Evolutionary conservation across 139 green algal species (phyloP), one percentile per base, ranked within the genome.

Genomic region (Chlamydomonas incerta): DNA sequence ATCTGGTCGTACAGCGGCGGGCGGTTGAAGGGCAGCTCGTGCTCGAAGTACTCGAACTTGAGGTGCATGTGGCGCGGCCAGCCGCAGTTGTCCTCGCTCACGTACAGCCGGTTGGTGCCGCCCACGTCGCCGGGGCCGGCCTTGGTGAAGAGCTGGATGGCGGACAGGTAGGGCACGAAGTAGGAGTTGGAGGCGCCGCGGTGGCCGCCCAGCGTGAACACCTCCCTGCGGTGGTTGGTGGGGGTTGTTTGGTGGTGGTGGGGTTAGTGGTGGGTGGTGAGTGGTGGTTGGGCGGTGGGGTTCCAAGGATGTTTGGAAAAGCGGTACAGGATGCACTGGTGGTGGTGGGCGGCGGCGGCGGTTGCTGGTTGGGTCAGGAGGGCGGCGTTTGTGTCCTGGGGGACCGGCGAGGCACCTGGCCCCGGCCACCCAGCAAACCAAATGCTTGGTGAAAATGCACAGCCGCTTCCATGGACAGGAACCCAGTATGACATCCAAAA

Each of bases 91-190:
- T 85, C 80, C 41, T 93, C 86, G 33, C 76, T 91, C 11, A 91
- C 70, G 75, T 93, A 95, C 66, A 92, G 57, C 4, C 83, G 68
- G n/a, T 83, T 81, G 10, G 82, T 82, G 35, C 80, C 83, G 31
- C 80, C 85, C 75, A 85, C 81, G 72, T 91, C 85, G 41, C 79
- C 87, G 13, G 87, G 66, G 14, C 84, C 72, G 33, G 86, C 75
- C 33, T 82, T 83, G 0, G 81, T 92, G 82, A 96, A 96, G 28
- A 97, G 85, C 88, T 97, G 93, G 69, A 97, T 92, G 28, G 92
- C 93, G 28, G 92, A 96, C 23, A 98, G 91, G 84, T 94, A 96
- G 2, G 95, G 95, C 81, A 97, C 91, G 73, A 93, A 98, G 87
- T 96, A 95, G 37, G 91, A 90, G 34, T 89, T 90, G 20, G 91